These are phyloP conservation scores for Incumbomyces delicatus DNA, from an alignment of 2,329 filamentous ascomycete genomes.

Conservation along the genomic window DNA sequence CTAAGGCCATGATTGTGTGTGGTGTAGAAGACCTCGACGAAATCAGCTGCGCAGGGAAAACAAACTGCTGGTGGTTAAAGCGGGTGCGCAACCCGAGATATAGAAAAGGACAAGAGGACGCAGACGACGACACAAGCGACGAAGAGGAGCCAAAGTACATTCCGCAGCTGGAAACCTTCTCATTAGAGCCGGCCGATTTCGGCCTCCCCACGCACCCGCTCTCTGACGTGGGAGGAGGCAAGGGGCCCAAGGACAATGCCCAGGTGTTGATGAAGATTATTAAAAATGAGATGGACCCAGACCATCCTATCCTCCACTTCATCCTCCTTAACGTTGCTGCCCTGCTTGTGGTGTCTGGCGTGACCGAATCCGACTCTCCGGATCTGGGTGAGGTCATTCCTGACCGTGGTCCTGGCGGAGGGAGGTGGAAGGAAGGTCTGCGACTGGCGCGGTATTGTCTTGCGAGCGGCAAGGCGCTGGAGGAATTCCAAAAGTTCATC, in stretches of 20 bases:
- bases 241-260: slow-evolving; percentile 79
- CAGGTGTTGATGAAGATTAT: slow-evolving; percentile 70
- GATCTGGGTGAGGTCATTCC: slow-evolving; percentile 72
- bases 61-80: slow-evolving; percentile 76
- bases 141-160: slow-evolving; percentile 30
- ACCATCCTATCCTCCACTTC: slow-evolving; percentile 84
- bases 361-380: slow-evolving; percentile 72
- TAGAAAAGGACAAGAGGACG: slow-evolving; percentile 16
- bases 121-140: slow-evolving; percentile 33
- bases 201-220: slow-evolving; percentile 68
- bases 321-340: slow-evolving; percentile 90
- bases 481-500: slow-evolving; percentile 73
- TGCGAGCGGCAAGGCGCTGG: slow-evolving; percentile 74
- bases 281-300: slow-evolving; percentile 57
- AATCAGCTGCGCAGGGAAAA: slow-evolving; percentile 79
- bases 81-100: slow-evolving; percentile 40
- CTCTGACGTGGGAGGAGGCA: slow-evolving; percentile 68
- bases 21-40: slow-evolving; percentile 93
- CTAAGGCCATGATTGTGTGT: slow-evolving; percentile 83
- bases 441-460: slow-evolving; percentile 80
- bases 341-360: slow-evolving; percentile 71
- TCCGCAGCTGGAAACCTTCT: slow-evolving; percentile 64
- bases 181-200: slow-evolving; percentile 73
- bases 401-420: slow-evolving; percentile 74
- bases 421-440: slow-evolving; percentile 91